A percentile compares a stretch with the other conserved stretches of the same genome.
Conservation (phyloP, 2,329 filamentous ascomycete genomes). For the Tricladium varicosporioides region DNA sequence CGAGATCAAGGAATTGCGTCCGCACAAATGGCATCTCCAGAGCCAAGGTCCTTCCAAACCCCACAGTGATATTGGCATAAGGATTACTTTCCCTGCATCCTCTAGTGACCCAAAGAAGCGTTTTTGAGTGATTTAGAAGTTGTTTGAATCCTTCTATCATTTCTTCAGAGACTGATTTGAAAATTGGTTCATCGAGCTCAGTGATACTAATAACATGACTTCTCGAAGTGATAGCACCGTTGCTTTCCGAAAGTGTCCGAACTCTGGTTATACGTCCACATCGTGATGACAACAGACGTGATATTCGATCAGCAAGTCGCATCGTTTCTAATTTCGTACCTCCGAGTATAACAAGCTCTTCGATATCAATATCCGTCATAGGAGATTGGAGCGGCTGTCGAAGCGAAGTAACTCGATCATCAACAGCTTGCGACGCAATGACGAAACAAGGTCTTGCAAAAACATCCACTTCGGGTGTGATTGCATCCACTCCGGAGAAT, state of each 20-base stretch:
- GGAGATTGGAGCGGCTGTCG: constrained; percentile 26
- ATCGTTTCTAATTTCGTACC: neutral
- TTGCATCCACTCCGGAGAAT: constrained; percentile 32
- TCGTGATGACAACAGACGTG: too few species aligned
- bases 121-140: constrained; percentile 6
- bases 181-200: constrained; percentile 33
- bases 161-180: constrained; percentile 20
- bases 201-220: constrained; percentile 20
- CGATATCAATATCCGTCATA: neutral
- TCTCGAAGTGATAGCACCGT: neutral
- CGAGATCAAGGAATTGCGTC: too few species aligned
- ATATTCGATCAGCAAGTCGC: too few species aligned
- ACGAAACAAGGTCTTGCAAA: constrained; percentile 21
- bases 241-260: constrained; percentile 1
- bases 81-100: neutral
- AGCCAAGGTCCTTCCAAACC: neutral
- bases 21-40: too few species aligned
- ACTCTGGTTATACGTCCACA: constrained; percentile 6
- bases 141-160: constrained; percentile 6
- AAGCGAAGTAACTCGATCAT: constrained; percentile 29
- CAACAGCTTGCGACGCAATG: constrained; percentile 34
- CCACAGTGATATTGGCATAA: neutral
- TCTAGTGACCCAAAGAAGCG: neutral
- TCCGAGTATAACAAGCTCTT: constrained; percentile 23
- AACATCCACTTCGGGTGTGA: constrained; percentile 9